Evolutionary conservation across 805 yeast species (phyloP), one percentile per base, ranked within the genome.

Genomic region (Kluyveromyces siamensis): DNA sequence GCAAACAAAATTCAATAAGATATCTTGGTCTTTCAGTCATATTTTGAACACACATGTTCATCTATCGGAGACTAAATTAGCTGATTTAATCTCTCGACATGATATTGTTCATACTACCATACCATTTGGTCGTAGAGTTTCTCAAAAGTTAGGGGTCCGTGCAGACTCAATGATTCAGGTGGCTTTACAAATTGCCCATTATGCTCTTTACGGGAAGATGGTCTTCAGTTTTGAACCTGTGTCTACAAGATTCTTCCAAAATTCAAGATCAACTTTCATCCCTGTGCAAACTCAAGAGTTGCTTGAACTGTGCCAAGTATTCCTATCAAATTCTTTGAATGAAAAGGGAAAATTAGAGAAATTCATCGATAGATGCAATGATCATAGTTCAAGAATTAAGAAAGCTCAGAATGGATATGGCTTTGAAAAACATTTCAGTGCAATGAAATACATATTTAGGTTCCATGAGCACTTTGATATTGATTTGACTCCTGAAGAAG

Each of bases 161-260:
- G 90, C 96, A 0, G 97, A 89, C 70, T 91, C 96, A 0, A 84
- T 85, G 71, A 83, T 88, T 39, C 97, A 89, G 65, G 79, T 89
- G 79, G 85, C 93, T 8, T 80, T 89, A 66, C 96, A 89, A 64
- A 82, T 91, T 8, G 87, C 96, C 2, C 90, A 89, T 65, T 89
- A 88, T 64, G 93, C 96, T 0, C 72, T 89, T 40, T 89, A 89
- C 59, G 97, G 97, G 17, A 84, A 83, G 59, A 87, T 87, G 48
- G 93, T 85, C 55, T 85, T 91, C 53, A 84, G 95, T 1, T 83
- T 87, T 56, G 97, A 89, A 67, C 96, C 96, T 1, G 90, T 95
- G 1, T 80, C 89, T 6, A 84, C 90, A 1, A 71, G 95, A 51
- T 72, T 72, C 50, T 85, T 83, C 63, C 72, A 72, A 51, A 81